Percentiles rank a stretch among this genome's conserved stretches.
phyloP scores from a whole-genome alignment of 371 early-diverging fungal genomes.

The Mortierella sp. region DNA sequence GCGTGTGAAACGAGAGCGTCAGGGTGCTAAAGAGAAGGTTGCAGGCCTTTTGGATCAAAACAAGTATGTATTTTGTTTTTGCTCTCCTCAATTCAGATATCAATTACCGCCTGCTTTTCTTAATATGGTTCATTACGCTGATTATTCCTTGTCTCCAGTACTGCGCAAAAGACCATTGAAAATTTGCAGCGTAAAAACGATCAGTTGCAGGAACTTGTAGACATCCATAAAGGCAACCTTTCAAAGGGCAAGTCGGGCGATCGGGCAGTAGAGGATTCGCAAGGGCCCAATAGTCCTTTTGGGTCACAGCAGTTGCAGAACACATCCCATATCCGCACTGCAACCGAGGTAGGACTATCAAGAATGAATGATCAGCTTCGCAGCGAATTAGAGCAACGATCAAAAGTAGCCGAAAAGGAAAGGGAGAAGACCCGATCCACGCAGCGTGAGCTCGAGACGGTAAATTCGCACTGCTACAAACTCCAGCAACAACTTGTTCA shows the following conservation, averaged over 20 bases:
- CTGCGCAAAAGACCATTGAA: slow-evolving; percentile 37
- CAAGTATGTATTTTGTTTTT: slow-evolving; percentile 16
- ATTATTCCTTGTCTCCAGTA: slow-evolving; percentile 7
- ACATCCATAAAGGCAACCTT: slow-evolving; percentile 6
- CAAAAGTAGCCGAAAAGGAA: slow-evolving; percentile 29
- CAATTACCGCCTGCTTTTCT: background rate
- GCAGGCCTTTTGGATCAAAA: slow-evolving; percentile 38
- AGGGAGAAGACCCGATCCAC: slow-evolving; percentile 27
- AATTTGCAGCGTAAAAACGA: slow-evolving; percentile 27
- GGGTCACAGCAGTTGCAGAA: slow-evolving; percentile 13
- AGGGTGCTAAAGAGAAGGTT: slow-evolving; percentile 48
- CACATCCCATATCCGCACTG: slow-evolving; percentile 2
- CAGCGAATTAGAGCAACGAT: slow-evolving; percentile 32
- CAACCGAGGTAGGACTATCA: slow-evolving; percentile 30
- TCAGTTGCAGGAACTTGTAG: slow-evolving; percentile 33
- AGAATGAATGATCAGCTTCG: slow-evolving; percentile 41
- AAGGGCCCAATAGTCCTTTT: slow-evolving; percentile 6
- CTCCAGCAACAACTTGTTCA: slow-evolving; percentile 36
- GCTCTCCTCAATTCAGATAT: background rate
- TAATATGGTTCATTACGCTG: background rate
- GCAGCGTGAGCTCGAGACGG: slow-evolving; percentile 24
- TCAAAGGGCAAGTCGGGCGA: background rate
- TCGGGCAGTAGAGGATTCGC: background rate
- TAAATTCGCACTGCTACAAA: slow-evolving; percentile 22
- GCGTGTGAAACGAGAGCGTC: slow-evolving; percentile 34